These are phyloP conservation scores for Dorcoceras hygrometricum DNA, from an alignment of 257 asterid species.

Conservation along the genomic window DNA sequence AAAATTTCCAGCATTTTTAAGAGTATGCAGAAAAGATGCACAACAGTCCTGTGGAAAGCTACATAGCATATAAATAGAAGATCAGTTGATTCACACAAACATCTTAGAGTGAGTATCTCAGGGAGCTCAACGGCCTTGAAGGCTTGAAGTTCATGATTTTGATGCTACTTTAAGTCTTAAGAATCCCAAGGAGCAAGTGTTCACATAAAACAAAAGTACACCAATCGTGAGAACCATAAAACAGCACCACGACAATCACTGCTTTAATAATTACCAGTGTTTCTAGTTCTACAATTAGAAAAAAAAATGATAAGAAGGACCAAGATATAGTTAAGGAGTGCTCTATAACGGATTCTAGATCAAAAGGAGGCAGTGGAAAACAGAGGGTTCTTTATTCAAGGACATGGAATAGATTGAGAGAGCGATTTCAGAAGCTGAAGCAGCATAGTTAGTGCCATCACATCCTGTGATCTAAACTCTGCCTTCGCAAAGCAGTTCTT, in stretches of 20 bases:
- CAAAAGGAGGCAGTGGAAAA: background rate
- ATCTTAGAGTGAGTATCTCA: background rate
- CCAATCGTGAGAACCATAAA: background rate
- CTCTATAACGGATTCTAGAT: too few species aligned
- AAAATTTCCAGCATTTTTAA: background rate
- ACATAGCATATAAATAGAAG: background rate
- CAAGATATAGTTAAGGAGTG: background rate
- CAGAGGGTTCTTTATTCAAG: background rate
- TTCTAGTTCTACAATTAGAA: background rate
- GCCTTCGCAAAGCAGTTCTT: background rate
- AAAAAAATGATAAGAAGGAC: background rate
- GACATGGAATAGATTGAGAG: background rate
- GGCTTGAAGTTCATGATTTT: background rate
- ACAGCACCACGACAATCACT: background rate
- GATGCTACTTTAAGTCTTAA: background rate
- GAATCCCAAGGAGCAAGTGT: background rate
- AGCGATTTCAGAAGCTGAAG: conserved; percentile 3
- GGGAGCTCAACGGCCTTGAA: background rate
- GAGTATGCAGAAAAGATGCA: background rate
- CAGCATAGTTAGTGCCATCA: background rate
- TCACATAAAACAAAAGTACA: background rate
- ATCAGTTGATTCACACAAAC: background rate
- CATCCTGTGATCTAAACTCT: background rate
- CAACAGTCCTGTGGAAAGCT: background rate
- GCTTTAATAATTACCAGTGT: background rate